Evolutionary conservation across 1,284 basidiomycete species (phyloP), one percentile per base, ranked within the genome.

Genomic region (Termitomyces sp.): DNA sequence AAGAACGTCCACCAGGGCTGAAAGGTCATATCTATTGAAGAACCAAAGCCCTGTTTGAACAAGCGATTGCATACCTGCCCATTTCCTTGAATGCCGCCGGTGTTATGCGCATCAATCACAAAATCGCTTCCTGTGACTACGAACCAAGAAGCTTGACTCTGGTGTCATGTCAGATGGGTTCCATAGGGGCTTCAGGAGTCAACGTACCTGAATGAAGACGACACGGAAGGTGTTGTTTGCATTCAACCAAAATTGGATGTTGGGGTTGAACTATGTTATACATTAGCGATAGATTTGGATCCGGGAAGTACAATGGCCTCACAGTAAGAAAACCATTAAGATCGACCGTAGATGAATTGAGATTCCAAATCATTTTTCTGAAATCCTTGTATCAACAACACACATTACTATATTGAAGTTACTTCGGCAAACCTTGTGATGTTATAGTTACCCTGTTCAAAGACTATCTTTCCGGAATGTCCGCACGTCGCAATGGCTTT

Each of bases 111-210:
- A 62, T 85, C 78, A 58, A 86, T 73, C 15, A 74, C 71, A 61
- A 85, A 86, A 69, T 85, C 73, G 31, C 69, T 65, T 1, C 84
- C 84, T 1, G 79, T 80, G 42, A 86, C 69, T 53, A 86, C 79
- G 62, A 85, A 86, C 77, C 82, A 85, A 13, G 84, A 82, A 3
- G 82, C 79, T 70, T 86, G 84, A 60, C 73, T 79, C 75, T 54
- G 36, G 8, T 17, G 21, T 45, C 24, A 51, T 10, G 15, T 31
- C 8, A 46, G 31, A 26, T 17, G 43, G 19, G 7, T 33, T n/a
- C 15, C 7, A 26, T 21, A 21, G 19, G 13, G 39, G 26, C 30
- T 24, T 21, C 26, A 41, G n/a, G 36, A n/a, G 8, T 36, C 13
- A 9, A 48, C 65, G n/a, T 50, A 77, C 78, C 67, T 83, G 81